These are phyloP conservation scores for Hippophae gyantsensis DNA, from an alignment of 306 rosid species.

Conservation along the genomic window DNA sequence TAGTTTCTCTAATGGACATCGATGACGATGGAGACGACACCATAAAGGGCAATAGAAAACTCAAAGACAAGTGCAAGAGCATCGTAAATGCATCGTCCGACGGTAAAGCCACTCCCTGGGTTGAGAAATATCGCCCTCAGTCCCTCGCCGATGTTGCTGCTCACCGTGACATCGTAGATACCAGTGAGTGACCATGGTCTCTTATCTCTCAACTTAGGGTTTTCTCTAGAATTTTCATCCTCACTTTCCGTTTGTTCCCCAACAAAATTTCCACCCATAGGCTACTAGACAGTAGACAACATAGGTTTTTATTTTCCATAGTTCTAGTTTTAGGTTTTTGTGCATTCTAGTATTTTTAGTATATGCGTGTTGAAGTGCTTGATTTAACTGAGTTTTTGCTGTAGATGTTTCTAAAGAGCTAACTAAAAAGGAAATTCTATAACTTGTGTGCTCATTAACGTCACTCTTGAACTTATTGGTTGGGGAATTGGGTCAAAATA, in stretches of 20 bases:
- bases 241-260: constrained; percentile 11
- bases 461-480: constrained; percentile 1
- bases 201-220: constrained; percentile 27
- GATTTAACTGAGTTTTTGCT: too few relatives aligned
- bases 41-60: constrained; percentile 1
- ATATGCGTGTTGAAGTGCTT: too few relatives aligned
- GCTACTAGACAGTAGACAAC: too few relatives aligned
- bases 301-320: too few relatives aligned
- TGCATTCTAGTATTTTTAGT: too few relatives aligned
- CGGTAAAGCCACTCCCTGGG: constrained; percentile 66
- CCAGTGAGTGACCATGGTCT: constrained; percentile 38
- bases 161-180: constrained; percentile 91
- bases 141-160: constrained; percentile 91
- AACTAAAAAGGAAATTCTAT: too few relatives aligned
- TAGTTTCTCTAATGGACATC: constrained; percentile 45
- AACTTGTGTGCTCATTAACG: background rate
- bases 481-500: constrained; percentile 18
- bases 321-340: too few relatives aligned
- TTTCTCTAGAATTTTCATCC: constrained; percentile 15
- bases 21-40: constrained; percentile 30
- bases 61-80: constrained; percentile 39
- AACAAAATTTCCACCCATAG: background rate
- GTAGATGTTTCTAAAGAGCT: too few relatives aligned
- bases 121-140: constrained; percentile 88
- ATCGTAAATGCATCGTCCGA: constrained; percentile 19